Base-by-base conservation (phyloP, 2,329 filamentous ascomycete species). In the Trichoderma simmonsii region DNA sequence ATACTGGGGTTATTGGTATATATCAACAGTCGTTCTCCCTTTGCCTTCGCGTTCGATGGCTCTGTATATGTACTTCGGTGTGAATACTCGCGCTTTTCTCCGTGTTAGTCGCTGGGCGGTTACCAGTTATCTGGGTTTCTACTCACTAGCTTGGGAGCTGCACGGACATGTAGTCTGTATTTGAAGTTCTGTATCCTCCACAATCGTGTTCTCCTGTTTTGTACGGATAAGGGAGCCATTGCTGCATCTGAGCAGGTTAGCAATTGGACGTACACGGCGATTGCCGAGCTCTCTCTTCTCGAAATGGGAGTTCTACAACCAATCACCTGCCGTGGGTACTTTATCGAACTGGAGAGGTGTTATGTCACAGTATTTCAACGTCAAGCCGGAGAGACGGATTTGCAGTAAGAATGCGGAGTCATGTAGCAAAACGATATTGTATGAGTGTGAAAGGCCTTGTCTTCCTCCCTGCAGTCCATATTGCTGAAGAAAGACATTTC, bases 171-270 rank as follows among this genome's bases (percentile, higher is more conserved):
- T 43, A n/a, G 39, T 43, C 39, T 43, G 39, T 9, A 43, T 43
- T 43, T n/a, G 39, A 43, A 43, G 3, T 9, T 43, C 39, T n/a
- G 39, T n/a, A 18, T 43, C 36, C 36, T 43, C 7, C 18, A 43
- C 7, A 1, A n/a, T 18, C 3, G 3, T n/a, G 6, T 7, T 43
- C 1, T n/a, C 15, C 1, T 9, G 2, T 9, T 3, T 9, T 43
- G 6, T 8, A 4, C 39, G 18, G 3, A 9, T 6, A 39, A 39
- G 36, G 36, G 6, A 39, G 6, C 36, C 15, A 6, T 39, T 18
- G 5, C 36, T 39, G 15, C 6, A 39, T 15, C 18, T 3, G 15
- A 8, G 15, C 1, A 18, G 7, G 36, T 43, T 43, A 43, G 15
- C 39, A 43, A 43, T 18, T 1, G 39, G 15, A 9, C 18, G 39